phyloP scores from a whole-genome alignment of 495 filamentous ascomycete genomes.

The Copromyces sp. region DNA sequence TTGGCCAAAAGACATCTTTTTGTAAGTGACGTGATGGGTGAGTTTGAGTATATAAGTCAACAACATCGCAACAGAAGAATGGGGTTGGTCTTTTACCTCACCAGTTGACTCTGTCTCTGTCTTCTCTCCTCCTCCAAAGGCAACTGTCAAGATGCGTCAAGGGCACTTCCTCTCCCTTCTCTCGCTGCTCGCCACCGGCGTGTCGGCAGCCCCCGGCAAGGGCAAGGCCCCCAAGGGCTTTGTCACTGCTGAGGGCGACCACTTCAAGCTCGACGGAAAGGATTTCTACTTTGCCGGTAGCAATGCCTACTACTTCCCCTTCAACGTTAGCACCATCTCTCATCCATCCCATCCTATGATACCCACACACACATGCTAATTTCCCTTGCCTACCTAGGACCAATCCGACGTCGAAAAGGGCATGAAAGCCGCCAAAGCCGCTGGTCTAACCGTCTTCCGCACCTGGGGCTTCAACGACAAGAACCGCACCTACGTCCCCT shows the following conservation, averaged over 20 bases:
- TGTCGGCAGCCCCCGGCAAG: background rate
- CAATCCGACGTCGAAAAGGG: slow-evolving; percentile 53
- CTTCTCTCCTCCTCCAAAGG: background rate
- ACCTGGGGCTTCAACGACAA: slow-evolving; percentile 55
- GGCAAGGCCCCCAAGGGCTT: slow-evolving; percentile 27
- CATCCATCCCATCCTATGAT: background rate
- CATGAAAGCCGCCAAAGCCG: slow-evolving; percentile 31
- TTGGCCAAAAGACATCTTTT: background rate
- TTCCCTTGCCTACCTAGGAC: slow-evolving; percentile 18
- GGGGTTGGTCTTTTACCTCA: background rate
- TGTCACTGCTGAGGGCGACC: slow-evolving; percentile 39
- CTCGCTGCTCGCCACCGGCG: background rate
- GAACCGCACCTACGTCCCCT: slow-evolving; percentile 40
- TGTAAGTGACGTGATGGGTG: background rate
- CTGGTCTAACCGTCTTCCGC: slow-evolving; percentile 55
- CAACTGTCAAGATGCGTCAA: background rate
- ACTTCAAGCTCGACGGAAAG: slow-evolving; percentile 54
- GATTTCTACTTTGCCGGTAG: slow-evolving; percentile 60
- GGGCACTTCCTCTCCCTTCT: background rate
- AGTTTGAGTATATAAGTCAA: background rate
- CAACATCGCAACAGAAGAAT: background rate
- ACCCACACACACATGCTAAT: background rate
- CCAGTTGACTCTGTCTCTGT: background rate
- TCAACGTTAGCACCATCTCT: slow-evolving; percentile 27
- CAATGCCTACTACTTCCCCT: slow-evolving; percentile 64